Evolutionary conservation across 495 filamentous ascomycete genomes (phyloP).

Genomic region (Usnea hakonensis): DNA sequence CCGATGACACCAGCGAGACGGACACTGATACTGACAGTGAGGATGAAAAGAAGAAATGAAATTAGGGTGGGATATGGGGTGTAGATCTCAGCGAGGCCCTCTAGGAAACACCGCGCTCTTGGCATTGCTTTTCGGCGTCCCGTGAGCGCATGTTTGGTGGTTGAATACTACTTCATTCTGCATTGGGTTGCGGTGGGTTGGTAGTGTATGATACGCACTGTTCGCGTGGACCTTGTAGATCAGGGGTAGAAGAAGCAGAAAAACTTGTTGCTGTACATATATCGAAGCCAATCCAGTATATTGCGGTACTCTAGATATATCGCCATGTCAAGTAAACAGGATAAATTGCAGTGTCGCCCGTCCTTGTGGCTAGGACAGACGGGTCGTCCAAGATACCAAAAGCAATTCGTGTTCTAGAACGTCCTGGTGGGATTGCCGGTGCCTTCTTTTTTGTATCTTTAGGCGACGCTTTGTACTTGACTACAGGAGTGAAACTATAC

Average conservation of each 20-base stretch:
- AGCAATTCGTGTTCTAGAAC: background rate
- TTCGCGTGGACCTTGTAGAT: background rate
- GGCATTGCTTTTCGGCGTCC: background rate
- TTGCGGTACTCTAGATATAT: too few species aligned
- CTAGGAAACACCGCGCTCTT: background rate
- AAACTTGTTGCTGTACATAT: background rate
- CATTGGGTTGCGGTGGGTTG: background rate
- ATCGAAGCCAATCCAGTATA: too few species aligned
- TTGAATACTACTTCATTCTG: background rate
- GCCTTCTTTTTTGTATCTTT: background rate
- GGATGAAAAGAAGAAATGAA: slow-evolving; percentile 37
- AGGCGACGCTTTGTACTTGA: slow-evolving; percentile 3
- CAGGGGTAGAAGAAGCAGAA: background rate
- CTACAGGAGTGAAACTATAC: background rate
- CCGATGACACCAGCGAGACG: slow-evolving; percentile 66
- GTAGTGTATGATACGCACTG: background rate
- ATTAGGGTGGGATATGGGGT: background rate
- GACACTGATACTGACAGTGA: slow-evolving; percentile 73
- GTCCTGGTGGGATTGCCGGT: background rate
- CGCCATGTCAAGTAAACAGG: too few species aligned
- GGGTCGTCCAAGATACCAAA: too few species aligned
- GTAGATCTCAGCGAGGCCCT: background rate
- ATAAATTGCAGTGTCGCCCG: too few species aligned
- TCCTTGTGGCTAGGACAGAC: too few species aligned
- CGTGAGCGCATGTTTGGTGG: background rate